Evolutionary conservation across 1,284 basidiomycete genomes (phyloP), one percentile per base, ranked within the genome.

Genomic region (Ceratobasidium sp.): DNA sequence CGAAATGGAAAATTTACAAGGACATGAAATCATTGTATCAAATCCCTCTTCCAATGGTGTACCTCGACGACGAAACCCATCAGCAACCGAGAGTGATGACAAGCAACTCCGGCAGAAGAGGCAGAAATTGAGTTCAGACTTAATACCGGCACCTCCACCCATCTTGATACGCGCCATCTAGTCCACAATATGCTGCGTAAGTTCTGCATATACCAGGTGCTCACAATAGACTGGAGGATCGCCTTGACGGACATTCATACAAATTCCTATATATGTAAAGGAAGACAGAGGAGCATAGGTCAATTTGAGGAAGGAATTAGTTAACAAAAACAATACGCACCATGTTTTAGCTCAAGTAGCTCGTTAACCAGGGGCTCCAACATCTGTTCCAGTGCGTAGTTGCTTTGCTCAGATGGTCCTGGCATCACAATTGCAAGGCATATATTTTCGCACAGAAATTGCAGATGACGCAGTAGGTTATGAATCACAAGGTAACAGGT

Each of bases 361-460:
- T 67, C 52, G 23, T 73, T 26, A 28, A 67, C 43, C 7, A 73
- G 30, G 0, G 55, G 61, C 4, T 67, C 63, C 13, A 73, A 3
- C 44, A 66, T 64, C 16, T 73, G 72, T 14, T 67, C 63, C 16
- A 73, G 50, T 2, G n/a, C 59, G n/a, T 67, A 64, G 7, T 41
- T 8, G 14, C 13, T 28, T 13, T 54, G 72, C 26, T 64, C 54
- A 0, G 49, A 54, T 35, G 72, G 72, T 2, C 72, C 72, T 1
- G 63, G 72, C 23, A 59, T 57, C 0, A 73, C 46, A 0, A 32
- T 41, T 0, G 21, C 23, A 0, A 73, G 43, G 1, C 11, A 30
- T 9, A 73, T 50, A 35, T 73, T 66, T 16, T 73, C 41, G 4
- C 35, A 6, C 0, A 64, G 62, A 23, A 38, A 47, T 1, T 61